Evolutionary conservation across 1,284 basidiomycete species (phyloP).

Genomic region (Ustilago nuda): DNA sequence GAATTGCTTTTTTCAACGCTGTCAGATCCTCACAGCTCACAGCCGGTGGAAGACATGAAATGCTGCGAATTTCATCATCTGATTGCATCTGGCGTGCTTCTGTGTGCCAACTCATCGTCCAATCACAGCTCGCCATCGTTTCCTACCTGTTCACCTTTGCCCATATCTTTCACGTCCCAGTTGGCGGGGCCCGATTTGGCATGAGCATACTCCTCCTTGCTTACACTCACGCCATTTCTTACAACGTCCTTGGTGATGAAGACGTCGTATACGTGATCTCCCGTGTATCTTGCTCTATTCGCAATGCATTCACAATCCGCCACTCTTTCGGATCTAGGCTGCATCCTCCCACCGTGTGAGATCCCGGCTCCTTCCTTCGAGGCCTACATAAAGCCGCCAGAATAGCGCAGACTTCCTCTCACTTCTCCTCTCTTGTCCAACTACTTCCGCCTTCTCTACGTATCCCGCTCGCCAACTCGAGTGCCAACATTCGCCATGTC

Average conservation of each 20-base stretch:
- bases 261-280: constrained; percentile 1
- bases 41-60: neutral
- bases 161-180: neutral
- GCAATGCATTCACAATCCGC: neutral
- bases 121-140: constrained; percentile 23
- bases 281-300: constrained; percentile 12
- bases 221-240: neutral
- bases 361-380: neutral
- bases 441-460: neutral
- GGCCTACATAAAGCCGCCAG: neutral
- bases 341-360: neutral
- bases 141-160: neutral
- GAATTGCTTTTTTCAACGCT: neutral
- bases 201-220: neutral
- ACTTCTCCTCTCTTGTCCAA: neutral
- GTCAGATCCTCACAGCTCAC: neutral
- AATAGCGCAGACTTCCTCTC: neutral
- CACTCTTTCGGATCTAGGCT: neutral
- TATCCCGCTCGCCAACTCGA: neutral
- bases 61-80: constrained; percentile 34
- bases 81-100: constrained; percentile 36
- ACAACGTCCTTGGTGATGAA: neutral
- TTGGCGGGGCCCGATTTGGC: neutral
- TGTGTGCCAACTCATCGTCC: constrained; percentile 4
- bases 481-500: constrained; percentile 8